Base-by-base conservation (phyloP, 73 alveolate genomes). In the Tetrahymena elliotti region DNA sequence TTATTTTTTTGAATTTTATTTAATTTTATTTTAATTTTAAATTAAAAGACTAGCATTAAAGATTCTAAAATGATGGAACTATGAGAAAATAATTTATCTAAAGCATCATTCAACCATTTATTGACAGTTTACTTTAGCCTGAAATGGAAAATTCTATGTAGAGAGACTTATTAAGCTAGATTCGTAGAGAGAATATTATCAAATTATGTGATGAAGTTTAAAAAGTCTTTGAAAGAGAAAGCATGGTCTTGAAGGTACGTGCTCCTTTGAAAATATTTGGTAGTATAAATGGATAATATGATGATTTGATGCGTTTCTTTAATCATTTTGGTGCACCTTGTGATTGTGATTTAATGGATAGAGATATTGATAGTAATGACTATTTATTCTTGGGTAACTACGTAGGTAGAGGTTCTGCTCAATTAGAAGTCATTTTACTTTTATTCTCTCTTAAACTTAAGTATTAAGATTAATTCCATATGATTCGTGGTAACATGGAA, bases 251-350 rank as follows among this genome's bases (percentile, higher is more conserved):
- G 40, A 82, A 84, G 22, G 34, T 53, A 18, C 41, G 96, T 38
- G 52, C 83, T 27, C 96, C 96, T 35, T 95, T 84, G 1, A 97
- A 98, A 97, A 99, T 99, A 37, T 99, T 98, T 93, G 99, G 99
- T 33, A 99, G 99, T 97, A 97, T 99, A 41, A 99, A 99, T 94
- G 99, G 99, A 20, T 99, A 99, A 96, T 99, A 97, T 95, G 97
- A 97, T 52, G 99, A 99, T 97, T 95, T 99, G 54, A 99, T 99
- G 99, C 97, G 99, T 84, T 99, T 99, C 95, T 99, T 98, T 96
- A 99, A 99, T 95, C 96, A 94, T 20, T 94, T 94, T 47, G 93
- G 93, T 35, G 95, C 96, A 47, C 96, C 96, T 3, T 94, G 93
- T 52, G 96, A 94, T 52, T 10, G 36, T 31, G 93, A 94, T 53